Base-by-base conservation (phyloP, 805 yeast genomes). In the Tetrapisispora namnaoensis region DNA sequence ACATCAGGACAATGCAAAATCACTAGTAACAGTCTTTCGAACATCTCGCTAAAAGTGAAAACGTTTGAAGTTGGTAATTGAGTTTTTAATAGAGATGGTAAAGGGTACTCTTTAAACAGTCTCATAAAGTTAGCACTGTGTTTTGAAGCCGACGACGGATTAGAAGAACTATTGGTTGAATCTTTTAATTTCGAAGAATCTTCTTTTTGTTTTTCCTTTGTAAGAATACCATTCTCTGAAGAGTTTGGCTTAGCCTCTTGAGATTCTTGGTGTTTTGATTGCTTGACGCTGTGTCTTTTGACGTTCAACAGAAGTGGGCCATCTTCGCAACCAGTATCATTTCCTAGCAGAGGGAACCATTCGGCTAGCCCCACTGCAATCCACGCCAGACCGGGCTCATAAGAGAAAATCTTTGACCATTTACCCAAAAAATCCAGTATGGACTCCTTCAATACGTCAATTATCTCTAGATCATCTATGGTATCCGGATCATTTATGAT, bases 351-450 rank as follows among this genome's bases (percentile, higher is more conserved):
- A 6, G 95, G 90, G 32, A 80, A 75, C 95, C 95, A 89, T 63
- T 88, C 95, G 0, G 95, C 91, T 42, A 90, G 68, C 11, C 88
- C 89, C 32, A 87, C 67, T 0, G 96, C 96, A 18, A 86, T 78
- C 96, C 96, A 89, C 2, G 91, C 75, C 57, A 89, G 72, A 0
- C 95, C 90, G 41, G 83, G 74, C 63, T 87, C 93, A 62, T 90
- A 90, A 55, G 80, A 80, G 47, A 86, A 77, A 49, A 82, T 72
- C 37, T 73, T 71, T 7, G 93, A 90, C 95, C 95, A 89, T 68
- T 86, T 86, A 30, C 66, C 67, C 37, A 85, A 67, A 60, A 90
- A 90, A 49, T 75, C 74, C 41, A 73, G 59, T 16, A 89, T 76
- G 6, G 95, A 74, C 36, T 69, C 66, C 57, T 84, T 82, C 51